Conservation (phyloP, 2,329 filamentous ascomycete genomes). For the Geosmithia flava region DNA sequence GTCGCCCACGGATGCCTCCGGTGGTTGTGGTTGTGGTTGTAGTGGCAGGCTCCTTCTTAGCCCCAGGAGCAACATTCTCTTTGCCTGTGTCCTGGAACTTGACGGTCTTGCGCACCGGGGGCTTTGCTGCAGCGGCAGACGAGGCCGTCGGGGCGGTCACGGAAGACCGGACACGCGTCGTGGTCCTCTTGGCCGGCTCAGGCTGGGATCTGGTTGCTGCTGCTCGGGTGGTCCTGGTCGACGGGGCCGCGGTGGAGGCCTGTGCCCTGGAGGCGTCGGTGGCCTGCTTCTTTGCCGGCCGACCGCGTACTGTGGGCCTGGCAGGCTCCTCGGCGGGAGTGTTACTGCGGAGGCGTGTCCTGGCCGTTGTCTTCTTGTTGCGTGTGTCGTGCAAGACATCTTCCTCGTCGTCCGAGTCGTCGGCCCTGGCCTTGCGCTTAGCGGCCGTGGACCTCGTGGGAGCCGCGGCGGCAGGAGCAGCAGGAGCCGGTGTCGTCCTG, state of each 20-base stretch:
- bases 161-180: constrained; percentile 12
- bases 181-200: constrained; percentile 9
- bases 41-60: constrained; percentile 21
- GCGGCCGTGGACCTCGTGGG: constrained; percentile 20
- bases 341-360: constrained; percentile 30
- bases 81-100: constrained; percentile 54
- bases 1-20: constrained; percentile 20
- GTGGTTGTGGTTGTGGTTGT: neutral
- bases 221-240: constrained; percentile 6
- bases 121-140: constrained; percentile 22
- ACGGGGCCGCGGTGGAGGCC: constrained; percentile 8
- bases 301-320: constrained; percentile 11
- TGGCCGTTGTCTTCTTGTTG: neutral
- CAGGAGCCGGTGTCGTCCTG: constrained; percentile 21
- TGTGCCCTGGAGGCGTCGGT: constrained; percentile 11
- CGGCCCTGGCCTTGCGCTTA: constrained; percentile 38
- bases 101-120: constrained; percentile 45
- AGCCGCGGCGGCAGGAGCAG: constrained; percentile 15
- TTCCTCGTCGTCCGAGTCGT: constrained; percentile 38
- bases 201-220: constrained; percentile 9
- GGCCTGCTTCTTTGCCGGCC: constrained; percentile 13
- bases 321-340: neutral
- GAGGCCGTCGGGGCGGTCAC: constrained; percentile 17
- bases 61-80: constrained; percentile 41
- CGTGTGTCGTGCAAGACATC: constrained; percentile 18